A percentile compares a stretch with the other conserved stretches of the same genome.
Evolutionary conservation across 1,139 yeast species (phyloP).

Genomic region (Yamadazyma sp.): DNA sequence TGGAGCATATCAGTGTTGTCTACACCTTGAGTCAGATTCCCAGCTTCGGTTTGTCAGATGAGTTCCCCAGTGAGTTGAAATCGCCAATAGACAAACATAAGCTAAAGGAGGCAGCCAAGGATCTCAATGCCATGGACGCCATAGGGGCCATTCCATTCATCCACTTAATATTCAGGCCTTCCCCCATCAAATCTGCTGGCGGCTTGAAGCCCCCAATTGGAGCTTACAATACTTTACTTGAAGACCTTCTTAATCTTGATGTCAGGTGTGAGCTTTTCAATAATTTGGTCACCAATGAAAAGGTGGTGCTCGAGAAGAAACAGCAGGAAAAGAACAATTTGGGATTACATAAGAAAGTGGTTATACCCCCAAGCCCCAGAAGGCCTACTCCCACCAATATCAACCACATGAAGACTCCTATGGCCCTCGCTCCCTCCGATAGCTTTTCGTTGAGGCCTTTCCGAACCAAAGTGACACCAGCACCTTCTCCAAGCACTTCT

Average conservation of each 20-base stretch:
- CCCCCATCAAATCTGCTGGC: slow-evolving; percentile 32
- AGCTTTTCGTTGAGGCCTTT: slow-evolving; percentile 45
- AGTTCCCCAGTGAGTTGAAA: slow-evolving; percentile 20
- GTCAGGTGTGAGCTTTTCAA: slow-evolving; percentile 26
- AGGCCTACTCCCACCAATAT: slow-evolving; percentile 6
- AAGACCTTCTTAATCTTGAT: slow-evolving; percentile 29
- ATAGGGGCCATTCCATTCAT: slow-evolving; percentile 43
- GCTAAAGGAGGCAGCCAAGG: slow-evolving; percentile 14
- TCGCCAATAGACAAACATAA: slow-evolving; percentile 13
- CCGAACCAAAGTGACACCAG: slow-evolving; percentile 41
- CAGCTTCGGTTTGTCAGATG: slow-evolving; percentile 33
- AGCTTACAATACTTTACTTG: slow-evolving; percentile 26
- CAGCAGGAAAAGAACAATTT: slow-evolving; percentile 29
- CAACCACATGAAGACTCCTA: slow-evolving; percentile 9
- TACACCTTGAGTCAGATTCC: slow-evolving; percentile 27
- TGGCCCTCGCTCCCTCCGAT: slow-evolving; percentile 20
- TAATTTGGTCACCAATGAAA: slow-evolving; percentile 31
- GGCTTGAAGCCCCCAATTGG: slow-evolving; percentile 46
- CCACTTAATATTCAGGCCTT: slow-evolving; percentile 44
- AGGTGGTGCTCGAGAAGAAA: slow-evolving; percentile 27
- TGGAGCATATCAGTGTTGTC: slow-evolving; percentile 35
- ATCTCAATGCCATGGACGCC: slow-evolving; percentile 36
- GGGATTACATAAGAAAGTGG: slow-evolving; percentile 27
- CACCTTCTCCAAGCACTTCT: slow-evolving; percentile 41
- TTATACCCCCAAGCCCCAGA: slow-evolving; percentile 19